Evolutionary conservation across 352 stramenopile species (phyloP).

Genomic region (Pythium dissimile): DNA sequence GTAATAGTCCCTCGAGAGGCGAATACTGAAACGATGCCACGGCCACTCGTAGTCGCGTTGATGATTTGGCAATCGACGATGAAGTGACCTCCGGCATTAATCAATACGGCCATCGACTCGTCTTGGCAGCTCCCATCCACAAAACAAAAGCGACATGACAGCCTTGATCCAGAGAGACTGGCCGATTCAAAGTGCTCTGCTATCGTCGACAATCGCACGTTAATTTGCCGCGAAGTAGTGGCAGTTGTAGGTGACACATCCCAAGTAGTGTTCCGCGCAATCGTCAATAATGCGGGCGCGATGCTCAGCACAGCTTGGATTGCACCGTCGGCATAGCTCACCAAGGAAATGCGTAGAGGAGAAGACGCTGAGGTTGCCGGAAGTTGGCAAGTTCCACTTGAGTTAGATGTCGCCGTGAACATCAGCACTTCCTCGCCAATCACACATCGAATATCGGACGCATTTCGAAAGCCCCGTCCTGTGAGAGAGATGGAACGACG

Average conservation of each 20-base stretch:
- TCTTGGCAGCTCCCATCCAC: no score
- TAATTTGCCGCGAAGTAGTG: neutral
- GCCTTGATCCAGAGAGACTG: neutral
- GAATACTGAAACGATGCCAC: neutral
- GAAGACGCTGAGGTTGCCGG: no score
- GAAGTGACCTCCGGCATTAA: no score
- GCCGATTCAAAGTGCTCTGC: no score
- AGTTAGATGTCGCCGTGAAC: neutral
- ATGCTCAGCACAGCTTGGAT: neutral
- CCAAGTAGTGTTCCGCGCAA: neutral
- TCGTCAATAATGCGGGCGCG: neutral
- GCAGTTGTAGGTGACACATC: neutral
- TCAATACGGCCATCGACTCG: no score
- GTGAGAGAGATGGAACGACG: neutral
- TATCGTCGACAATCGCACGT: no score
- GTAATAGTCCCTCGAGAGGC: neutral
- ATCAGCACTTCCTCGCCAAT: neutral
- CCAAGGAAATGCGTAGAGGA: no score
- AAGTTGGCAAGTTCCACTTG: neutral
- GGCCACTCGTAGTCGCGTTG: neutral
- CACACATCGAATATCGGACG: neutral
- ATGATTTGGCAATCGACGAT: neutral
- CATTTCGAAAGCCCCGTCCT: neutral
- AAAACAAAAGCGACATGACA: constrained; percentile 8
- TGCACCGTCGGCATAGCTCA: no score